These are phyloP conservation scores for Lachancea quebecensis DNA, from an alignment of 805 yeast genomes.

Conservation along the genomic window DNA sequence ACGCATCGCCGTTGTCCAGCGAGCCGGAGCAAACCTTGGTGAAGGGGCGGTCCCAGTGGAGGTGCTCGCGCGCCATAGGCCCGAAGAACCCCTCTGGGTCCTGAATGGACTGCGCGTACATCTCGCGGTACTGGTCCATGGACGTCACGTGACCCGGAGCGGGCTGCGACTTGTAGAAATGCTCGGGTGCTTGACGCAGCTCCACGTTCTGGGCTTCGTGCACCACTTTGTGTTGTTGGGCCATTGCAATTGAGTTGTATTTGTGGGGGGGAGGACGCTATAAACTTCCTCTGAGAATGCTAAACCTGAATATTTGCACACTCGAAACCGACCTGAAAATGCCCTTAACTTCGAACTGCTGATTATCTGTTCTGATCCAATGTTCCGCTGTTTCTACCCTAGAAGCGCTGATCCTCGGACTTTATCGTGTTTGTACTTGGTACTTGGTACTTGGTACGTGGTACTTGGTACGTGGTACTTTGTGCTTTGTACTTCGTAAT, in stretches of 20 bases:
- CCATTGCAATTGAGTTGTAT: neutral
- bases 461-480: neutral
- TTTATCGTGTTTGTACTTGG: no score
- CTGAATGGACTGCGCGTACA: conserved; percentile 73
- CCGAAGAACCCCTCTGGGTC: conserved; percentile 84
- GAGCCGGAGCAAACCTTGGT: conserved; percentile 45
- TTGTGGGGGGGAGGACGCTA: no score
- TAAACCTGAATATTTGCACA: no score
- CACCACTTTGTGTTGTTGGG: conserved; percentile 32
- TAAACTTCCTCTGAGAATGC: no score
- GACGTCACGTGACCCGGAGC: conserved; percentile 43
- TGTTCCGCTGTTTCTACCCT: no score
- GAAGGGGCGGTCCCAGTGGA: conserved; percentile 75
- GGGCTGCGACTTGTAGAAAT: conserved; percentile 36
- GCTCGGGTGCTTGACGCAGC: conserved; percentile 33
- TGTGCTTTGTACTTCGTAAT: neutral
- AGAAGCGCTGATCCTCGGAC: no score
- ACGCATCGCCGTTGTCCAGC: conserved; percentile 66
- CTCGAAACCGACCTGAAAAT: no score
- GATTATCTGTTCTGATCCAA: no score
- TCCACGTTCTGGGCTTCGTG: conserved; percentile 36
- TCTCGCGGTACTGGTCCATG: conserved; percentile 59
- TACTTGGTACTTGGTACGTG: no score
- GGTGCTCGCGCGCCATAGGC: conserved; percentile 60
- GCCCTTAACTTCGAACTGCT: no score